These are phyloP conservation scores for Tetrapisispora fleetii DNA, from an alignment of 805 yeast genomes.

Conservation along the genomic window DNA sequence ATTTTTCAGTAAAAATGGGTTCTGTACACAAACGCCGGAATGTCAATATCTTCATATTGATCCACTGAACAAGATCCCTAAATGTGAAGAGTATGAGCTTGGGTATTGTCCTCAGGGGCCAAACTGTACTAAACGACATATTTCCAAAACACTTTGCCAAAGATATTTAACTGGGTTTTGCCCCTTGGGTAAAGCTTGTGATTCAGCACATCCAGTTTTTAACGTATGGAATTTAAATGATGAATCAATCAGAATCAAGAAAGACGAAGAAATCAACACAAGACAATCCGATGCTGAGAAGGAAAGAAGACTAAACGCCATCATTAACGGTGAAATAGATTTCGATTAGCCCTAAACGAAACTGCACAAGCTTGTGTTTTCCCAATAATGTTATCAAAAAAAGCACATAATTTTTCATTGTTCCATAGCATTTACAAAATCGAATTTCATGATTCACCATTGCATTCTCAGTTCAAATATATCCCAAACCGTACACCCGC, in stretches of 20 bases:
- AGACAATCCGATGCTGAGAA: constrained; percentile 28
- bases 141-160: constrained; percentile 67
- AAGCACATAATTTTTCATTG: not conserved
- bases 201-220: constrained; percentile 74
- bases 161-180: constrained; percentile 83
- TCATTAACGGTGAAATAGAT: constrained; percentile 25
- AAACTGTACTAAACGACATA: constrained; percentile 69
- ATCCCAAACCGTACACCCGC: not conserved
- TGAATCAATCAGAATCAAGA: constrained; percentile 29
- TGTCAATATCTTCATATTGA: constrained; percentile 89
- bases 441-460: not conserved
- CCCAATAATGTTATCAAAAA: no score
- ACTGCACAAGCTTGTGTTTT: no score
- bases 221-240: constrained; percentile 26
- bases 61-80: constrained; percentile 80
- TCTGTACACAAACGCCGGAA: constrained; percentile 87
- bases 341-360: not conserved
- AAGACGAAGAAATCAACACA: constrained; percentile 28
- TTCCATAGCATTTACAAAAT: not conserved
- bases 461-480: not conserved
- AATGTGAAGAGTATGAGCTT: constrained; percentile 68
- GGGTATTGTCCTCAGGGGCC: constrained; percentile 96
- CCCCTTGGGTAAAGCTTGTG: constrained; percentile 70
- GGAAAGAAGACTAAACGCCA: constrained; percentile 29
- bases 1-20: constrained; percentile 68